Evolutionary conservation across 768 basidiomycete species (phyloP), one percentile per base, ranked within the genome.

Genomic region (Multifurca ochricompacta): DNA sequence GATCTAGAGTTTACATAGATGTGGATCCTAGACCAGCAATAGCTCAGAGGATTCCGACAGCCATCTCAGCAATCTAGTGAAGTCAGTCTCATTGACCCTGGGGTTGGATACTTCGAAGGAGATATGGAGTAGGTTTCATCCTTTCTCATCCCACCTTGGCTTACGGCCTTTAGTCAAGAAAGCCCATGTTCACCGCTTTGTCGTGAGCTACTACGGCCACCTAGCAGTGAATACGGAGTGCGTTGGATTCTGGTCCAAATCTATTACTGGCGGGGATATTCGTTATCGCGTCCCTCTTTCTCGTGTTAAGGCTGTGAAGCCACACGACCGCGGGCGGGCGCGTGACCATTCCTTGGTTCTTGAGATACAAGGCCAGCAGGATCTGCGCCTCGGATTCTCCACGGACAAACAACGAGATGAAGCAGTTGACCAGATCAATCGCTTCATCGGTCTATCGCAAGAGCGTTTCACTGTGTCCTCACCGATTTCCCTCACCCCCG

Each of bases 191-290:
- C 48, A 54, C 19, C 60, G 60, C 35, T 34, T 27, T 14, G 35
- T 59, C 28, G 49, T 49, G n/a, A 36, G 32, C 13, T 56, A 55
- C 28, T 46, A 13, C 2, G 60, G 60, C 21, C 51, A n/a, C 16
- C 7, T 61, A n/a, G 58, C 51, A 2, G 51, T 61, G 19, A 61
- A 18, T 25, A 18, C 34, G 2, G 60, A 61, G 16, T 44, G 13
- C 25, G 41, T 56, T 19, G 60, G 60, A 9, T 61, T 61, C 41
- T 56, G 51, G 56, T 60, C 51, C 6, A 60, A 61, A 19, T 52
- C 58, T 18, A 16, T 54, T 18, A 27, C 60, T 7, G 51, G 46
- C 13, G 25, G 31, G 3, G 58, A 61, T 36, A 49, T 59, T 25
- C 41, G 34, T 21, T 61, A 61, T 35, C 60, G 60, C 39, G 31